Base-by-base conservation (phyloP, 2,329 filamentous ascomycete genomes). In the Cadophora gregata region DNA sequence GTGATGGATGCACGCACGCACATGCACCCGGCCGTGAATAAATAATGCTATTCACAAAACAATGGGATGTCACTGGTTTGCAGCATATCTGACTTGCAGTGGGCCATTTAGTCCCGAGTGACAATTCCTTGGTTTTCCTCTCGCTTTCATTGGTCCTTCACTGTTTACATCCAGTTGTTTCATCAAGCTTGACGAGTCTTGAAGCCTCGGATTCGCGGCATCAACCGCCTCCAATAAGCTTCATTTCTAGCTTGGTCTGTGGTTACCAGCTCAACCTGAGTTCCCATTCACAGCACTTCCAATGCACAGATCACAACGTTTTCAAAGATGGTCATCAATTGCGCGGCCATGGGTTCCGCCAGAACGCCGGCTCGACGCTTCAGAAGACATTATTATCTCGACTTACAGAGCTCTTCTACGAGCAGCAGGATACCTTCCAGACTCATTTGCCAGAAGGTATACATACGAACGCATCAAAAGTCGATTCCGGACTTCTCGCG, bases 401-500 rank as follows among this genome's bases (percentile, higher is more conserved):
- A 76, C 87, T 56, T 90, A 88, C 75, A 83, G 88, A 64, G 82
- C 86, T 66, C 78, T 90, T 25, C 84, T 90, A 42, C 86, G 88
- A 67, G 86, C 89, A 78, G 79, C 82, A 47, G 83, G 84, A 31
- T 90, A 90, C 73, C 83, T 90, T 2, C 86, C 86, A 14, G 75
- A 77, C 1, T 80, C 80, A 2, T 76, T 83, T 47, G 84, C 84
- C 66, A 82, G 81, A 47, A 75, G 78, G 2, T 82, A 79, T 63
- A 77, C 85, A 62, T 74, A 78, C 55, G 71, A 77, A 7, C 79
- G 79, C 38, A 83, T 88, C 55, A 77, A 78, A 60, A 67, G 71
- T 8, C 80, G 81, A 38, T 89, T 87, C 72, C 67, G 62, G 48
- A 50, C 47, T 6, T 65, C 59, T 36, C 27, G 42, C 24, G 62